These are phyloP conservation scores for Globisporangium parvum DNA, from an alignment of 352 stramenopile species.

Conservation along the genomic window DNA sequence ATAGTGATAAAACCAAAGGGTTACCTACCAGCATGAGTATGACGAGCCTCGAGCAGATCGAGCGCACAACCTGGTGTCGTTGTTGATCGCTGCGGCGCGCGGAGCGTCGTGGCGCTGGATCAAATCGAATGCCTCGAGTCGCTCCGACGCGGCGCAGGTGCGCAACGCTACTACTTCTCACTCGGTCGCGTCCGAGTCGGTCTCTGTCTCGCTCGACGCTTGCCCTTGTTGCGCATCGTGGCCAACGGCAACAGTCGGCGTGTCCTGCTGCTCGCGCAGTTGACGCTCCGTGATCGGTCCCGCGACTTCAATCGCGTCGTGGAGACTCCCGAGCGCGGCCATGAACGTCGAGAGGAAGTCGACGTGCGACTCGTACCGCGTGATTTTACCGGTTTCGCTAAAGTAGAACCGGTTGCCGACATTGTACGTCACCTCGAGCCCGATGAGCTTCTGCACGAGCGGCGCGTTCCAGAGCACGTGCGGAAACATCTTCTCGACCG, in stretches of 20 bases:
- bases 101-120: too few relatives aligned
- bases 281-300: conserved; percentile 4
- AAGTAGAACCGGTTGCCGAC: conserved; percentile 16
- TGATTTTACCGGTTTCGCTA: conserved; percentile 9
- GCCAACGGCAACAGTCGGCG: too few relatives aligned
- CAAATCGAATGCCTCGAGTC: too few relatives aligned
- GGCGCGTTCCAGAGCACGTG: conserved; percentile 25
- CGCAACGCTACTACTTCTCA: too few relatives aligned
- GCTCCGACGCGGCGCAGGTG: neutral
- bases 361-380: conserved; percentile 12
- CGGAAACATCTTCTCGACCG: conserved; percentile 29
- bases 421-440: conserved; percentile 11
- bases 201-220: neutral
- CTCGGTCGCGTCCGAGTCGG: conserved; percentile 3
- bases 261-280: neutral
- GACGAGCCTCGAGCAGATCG: too few relatives aligned
- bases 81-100: too few relatives aligned
- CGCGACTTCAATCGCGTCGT: conserved; percentile 11
- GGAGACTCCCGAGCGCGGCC: conserved; percentile 12
- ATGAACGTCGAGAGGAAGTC: conserved; percentile 13
- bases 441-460: conserved; percentile 16
- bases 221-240: too few relatives aligned
- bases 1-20: too few relatives aligned
- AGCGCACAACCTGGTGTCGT: too few relatives aligned
- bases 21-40: too few relatives aligned